Evolutionary conservation across 805 yeast genomes (phyloP).

Genomic region (Wickerhamomyces subpelliculosus): DNA sequence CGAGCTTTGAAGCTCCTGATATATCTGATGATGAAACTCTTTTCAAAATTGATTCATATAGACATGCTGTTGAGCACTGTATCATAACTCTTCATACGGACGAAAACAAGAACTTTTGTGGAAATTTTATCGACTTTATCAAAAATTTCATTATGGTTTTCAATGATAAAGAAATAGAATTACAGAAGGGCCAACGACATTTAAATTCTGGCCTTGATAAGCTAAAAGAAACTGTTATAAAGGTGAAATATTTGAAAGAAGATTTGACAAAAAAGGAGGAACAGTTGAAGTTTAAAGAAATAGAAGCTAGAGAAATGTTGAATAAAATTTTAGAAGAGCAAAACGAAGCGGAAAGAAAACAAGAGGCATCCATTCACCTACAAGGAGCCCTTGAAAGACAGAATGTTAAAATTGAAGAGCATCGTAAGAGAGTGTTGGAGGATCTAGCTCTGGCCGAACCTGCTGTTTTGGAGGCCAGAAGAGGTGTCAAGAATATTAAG

Average conservation of each 20-base stretch:
- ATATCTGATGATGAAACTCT: constrained; percentile 7
- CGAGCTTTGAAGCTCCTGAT: constrained; percentile 32
- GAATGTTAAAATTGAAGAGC: constrained; percentile 48
- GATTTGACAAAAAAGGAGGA: constrained; percentile 46
- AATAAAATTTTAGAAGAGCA: constrained; percentile 76
- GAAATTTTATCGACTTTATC: constrained; percentile 46
- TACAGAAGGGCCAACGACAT: constrained; percentile 67
- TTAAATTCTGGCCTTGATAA: constrained; percentile 68
- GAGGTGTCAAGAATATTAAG: constrained; percentile 87
- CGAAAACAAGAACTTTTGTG: constrained; percentile 31
- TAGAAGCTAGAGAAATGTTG: constrained; percentile 64
- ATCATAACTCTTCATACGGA: constrained; percentile 26
- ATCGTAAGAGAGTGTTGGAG: constrained; percentile 46
- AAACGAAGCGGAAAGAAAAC: constrained; percentile 86
- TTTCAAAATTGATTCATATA: constrained; percentile 21
- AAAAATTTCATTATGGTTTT: constrained; percentile 37
- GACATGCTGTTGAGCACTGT: constrained; percentile 44
- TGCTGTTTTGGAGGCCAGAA: constrained; percentile 73
- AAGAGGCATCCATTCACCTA: constrained; percentile 76
- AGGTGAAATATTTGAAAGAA: constrained; percentile 53
- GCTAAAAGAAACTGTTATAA: constrained; percentile 67
- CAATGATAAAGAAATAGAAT: constrained; percentile 32
- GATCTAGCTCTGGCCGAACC: constrained; percentile 81
- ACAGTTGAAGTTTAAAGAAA: constrained; percentile 47
- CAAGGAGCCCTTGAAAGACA: constrained; percentile 63